Percentiles rank a stretch among this genome's conserved stretches.
Conservation (phyloP, 2,329 filamentous ascomycete species). For the Stachybotrys echinatus region DNA sequence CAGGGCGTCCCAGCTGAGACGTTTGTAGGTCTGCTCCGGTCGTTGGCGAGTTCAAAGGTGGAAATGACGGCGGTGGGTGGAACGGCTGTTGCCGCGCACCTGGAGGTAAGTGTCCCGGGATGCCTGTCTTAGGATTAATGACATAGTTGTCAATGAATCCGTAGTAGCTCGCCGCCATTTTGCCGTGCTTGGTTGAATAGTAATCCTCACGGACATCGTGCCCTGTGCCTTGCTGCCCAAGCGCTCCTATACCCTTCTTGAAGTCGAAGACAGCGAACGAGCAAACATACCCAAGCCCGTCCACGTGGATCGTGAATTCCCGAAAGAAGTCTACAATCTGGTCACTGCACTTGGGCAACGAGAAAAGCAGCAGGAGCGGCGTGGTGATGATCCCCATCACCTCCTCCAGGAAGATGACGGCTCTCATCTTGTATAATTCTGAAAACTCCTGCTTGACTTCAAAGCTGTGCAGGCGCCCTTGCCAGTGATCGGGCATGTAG, state of each 20-base stretch:
- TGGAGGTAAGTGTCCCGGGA: constrained; percentile 55
- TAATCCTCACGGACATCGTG: constrained; percentile 84
- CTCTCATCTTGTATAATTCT: constrained; percentile 83
- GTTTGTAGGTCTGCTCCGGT: constrained; percentile 50
- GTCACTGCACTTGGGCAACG: constrained; percentile 81
- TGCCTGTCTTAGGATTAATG: constrained; percentile 64
- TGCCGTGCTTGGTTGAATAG: constrained; percentile 90
- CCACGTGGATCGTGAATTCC: constrained; percentile 95
- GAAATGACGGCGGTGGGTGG: constrained; percentile 70
- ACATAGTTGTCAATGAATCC: constrained; percentile 93
- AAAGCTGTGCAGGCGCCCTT: constrained; percentile 82
- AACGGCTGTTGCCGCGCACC: constrained; percentile 49
- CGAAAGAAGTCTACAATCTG: constrained; percentile 96
- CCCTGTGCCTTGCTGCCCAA: constrained; percentile 28
- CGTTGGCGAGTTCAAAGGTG: constrained; percentile 61
- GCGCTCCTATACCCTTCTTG: constrained; percentile 63
- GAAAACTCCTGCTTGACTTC: constrained; percentile 91
- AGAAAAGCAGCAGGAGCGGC: constrained; percentile 81
- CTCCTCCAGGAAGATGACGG: constrained; percentile 89
- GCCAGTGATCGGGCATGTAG: constrained; percentile 87
- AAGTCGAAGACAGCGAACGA: constrained; percentile 98
- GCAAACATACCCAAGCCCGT: constrained; percentile 92
- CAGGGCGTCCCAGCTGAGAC: constrained; percentile 38
- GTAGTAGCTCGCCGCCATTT: constrained; percentile 97
- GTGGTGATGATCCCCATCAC: constrained; percentile 89